Conservation (phyloP, 2,329 filamentous ascomycete genomes). For the Endoconidiophora polonica region DNA sequence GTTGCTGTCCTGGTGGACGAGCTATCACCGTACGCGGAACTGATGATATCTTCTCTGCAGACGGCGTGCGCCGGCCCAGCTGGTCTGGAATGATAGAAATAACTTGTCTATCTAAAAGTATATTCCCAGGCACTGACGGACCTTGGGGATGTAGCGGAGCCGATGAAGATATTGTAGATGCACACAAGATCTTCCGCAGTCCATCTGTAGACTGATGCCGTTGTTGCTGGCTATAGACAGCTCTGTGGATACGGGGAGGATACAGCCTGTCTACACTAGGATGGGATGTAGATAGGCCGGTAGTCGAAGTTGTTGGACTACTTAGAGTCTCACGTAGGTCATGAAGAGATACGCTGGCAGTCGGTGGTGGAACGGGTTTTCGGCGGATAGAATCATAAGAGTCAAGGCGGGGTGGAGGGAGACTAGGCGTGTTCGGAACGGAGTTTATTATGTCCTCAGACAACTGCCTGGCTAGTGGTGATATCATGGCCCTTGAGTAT, state of each 20-base stretch:
- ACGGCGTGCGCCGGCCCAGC: not conserved
- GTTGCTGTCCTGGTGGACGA: not conserved
- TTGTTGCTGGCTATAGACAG: too few relatives aligned
- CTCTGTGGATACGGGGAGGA: not conserved
- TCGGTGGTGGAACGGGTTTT: constrained; percentile 1
- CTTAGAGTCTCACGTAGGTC: not conserved
- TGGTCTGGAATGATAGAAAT: constrained; percentile 1
- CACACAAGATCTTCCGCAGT: too few relatives aligned
- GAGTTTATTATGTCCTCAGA: too few relatives aligned
- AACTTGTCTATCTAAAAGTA: not conserved
- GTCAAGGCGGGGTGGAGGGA: not conserved
- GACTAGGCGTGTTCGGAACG: too few relatives aligned
- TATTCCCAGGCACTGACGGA: not conserved
- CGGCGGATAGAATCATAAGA: constrained; percentile 9
- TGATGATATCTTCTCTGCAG: not conserved
- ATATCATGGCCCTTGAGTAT: too few relatives aligned
- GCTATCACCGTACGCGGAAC: constrained; percentile 8
- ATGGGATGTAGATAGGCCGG: not conserved
- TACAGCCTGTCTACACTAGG: not conserved
- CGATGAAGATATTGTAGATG: not conserved
- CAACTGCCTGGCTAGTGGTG: too few relatives aligned
- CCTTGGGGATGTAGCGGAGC: not conserved
- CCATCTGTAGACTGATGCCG: too few relatives aligned
- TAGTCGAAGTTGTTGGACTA: not conserved
- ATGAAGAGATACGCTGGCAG: not conserved